Conservation (phyloP, 306 rosid genomes). For the Betula pendula region DNA sequence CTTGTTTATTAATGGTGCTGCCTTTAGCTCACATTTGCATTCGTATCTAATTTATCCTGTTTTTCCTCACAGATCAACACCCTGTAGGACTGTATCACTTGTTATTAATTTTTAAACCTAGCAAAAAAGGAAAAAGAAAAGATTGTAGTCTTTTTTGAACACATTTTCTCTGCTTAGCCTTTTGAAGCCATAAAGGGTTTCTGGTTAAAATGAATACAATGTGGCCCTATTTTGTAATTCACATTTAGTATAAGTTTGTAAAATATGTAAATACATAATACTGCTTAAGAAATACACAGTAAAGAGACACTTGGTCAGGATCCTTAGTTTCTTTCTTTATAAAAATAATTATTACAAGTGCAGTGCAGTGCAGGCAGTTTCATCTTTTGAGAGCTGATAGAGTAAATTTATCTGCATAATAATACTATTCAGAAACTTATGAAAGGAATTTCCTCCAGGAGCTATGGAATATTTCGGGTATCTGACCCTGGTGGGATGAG, state of each 20-base stretch:
- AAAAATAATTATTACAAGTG: background rate
- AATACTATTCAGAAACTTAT: background rate
- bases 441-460: conserved; percentile 38
- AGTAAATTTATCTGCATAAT: background rate
- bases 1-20: background rate
- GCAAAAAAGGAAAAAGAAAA: too few species aligned
- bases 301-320: background rate
- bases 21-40: background rate
- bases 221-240: background rate
- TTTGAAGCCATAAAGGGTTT: too few species aligned
- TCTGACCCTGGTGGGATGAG: conserved; percentile 74
- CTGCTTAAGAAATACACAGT: background rate
- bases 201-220: too few species aligned
- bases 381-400: background rate
- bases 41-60: too few species aligned
- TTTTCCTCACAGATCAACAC: too few species aligned
- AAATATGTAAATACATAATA: background rate
- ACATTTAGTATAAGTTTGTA: background rate
- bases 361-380: background rate
- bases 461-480: conserved; percentile 66
- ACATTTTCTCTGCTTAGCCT: too few species aligned
- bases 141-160: too few species aligned
- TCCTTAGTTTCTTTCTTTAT: background rate
- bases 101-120: too few species aligned
- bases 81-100: too few species aligned